Evolutionary conservation across 768 basidiomycete genomes (phyloP).

Genomic region (Boletus subcaerulescens): DNA sequence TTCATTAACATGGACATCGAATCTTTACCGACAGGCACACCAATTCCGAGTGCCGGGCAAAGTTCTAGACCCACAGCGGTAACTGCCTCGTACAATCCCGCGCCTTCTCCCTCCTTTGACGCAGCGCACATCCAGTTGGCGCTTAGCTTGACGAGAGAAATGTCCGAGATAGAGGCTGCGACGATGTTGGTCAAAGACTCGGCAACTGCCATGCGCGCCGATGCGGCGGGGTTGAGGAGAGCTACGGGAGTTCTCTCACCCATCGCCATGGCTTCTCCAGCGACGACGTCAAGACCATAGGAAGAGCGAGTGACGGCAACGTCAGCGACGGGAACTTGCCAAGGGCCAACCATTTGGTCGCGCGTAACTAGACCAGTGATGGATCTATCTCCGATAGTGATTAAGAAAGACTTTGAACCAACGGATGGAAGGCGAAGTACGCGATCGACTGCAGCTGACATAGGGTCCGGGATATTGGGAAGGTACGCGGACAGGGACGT

Average conservation of each 20-base stretch:
- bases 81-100: conserved; percentile 85
- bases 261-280: conserved; percentile 98
- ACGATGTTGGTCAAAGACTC: conserved; percentile 91
- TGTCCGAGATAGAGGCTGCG: conserved; percentile 68
- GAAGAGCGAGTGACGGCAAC: conserved; percentile 95
- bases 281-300: conserved; percentile 82
- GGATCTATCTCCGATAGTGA: conserved; percentile 95
- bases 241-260: conserved; percentile 96
- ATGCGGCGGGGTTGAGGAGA: conserved; percentile 81
- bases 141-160: conserved; percentile 85
- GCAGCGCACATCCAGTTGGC: conserved; percentile 99
- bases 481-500: conserved; percentile 65
- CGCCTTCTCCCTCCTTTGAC: conserved; percentile 83
- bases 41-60: conserved; percentile 88
- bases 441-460: conserved; percentile 68
- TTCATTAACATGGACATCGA: conserved; percentile 99
- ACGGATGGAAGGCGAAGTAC: conserved; percentile 91
- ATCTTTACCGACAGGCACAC: conserved; percentile 98
- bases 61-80: conserved; percentile 89
- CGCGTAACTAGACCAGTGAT: conserved; percentile 93
- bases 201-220: conserved; percentile 93
- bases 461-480: conserved; percentile 44
- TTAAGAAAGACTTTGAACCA: conserved; percentile 94
- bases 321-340: conserved; percentile 97
- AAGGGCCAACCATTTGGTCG: conserved; percentile 99